These are phyloP conservation scores for Pascua guehoae DNA, from an alignment of 1,284 basidiomycete species.

Conservation along the genomic window DNA sequence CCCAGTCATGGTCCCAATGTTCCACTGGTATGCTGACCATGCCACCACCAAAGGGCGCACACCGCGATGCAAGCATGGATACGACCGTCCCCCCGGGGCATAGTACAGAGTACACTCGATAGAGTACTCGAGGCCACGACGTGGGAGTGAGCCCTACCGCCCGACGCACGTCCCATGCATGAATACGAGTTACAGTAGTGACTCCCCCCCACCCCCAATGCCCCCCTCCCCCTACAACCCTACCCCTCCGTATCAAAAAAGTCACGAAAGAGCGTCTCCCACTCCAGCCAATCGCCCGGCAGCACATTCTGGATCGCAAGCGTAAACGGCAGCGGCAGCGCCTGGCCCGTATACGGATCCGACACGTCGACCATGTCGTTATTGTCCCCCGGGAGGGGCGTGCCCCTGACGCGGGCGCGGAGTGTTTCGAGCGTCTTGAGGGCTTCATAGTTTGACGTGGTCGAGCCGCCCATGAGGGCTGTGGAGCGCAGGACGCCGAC, in stretches of 20 bases:
- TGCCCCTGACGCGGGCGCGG: slow-evolving; percentile 10
- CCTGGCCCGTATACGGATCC: background rate
- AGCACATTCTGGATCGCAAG: slow-evolving; percentile 1
- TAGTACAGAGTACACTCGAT: too few species aligned
- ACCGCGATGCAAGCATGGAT: too few species aligned
- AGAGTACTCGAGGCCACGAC: too few species aligned
- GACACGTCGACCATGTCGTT: slow-evolving; percentile 1
- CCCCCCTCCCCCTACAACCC: background rate
- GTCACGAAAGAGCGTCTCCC: slow-evolving; percentile 2
- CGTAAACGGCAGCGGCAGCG: background rate
- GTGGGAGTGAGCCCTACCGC: too few species aligned
- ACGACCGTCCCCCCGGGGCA: too few species aligned
- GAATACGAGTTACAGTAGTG: background rate
- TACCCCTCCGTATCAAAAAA: background rate
- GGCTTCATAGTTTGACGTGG: slow-evolving; percentile 13
- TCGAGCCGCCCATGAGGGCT: background rate
- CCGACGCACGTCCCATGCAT: too few species aligned
- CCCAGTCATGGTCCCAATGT: too few species aligned
- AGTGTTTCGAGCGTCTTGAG: slow-evolving; percentile 21
- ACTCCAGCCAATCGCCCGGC: slow-evolving; percentile 4
- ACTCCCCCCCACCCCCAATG: too few species aligned
- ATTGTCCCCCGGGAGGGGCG: background rate
- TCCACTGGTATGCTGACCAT: too few species aligned
- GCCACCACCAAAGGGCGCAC: too few species aligned
- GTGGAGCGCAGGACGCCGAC: slow-evolving; percentile 19